Evolutionary conservation across 2,329 filamentous ascomycete genomes (phyloP), one percentile per base, ranked within the genome.

Genomic region (Pyrenochaeta sp.): DNA sequence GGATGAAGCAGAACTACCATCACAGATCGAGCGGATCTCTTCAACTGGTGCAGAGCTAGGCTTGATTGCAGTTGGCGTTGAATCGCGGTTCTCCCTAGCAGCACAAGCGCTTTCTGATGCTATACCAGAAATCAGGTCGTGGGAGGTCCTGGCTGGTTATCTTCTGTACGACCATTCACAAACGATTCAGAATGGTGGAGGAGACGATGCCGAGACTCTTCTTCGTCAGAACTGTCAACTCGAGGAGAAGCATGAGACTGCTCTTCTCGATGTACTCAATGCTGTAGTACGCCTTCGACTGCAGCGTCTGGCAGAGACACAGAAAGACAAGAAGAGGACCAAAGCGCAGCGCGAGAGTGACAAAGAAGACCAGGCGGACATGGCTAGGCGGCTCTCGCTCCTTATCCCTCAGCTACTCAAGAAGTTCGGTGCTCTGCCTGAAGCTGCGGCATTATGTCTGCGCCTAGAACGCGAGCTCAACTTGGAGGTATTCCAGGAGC

Each of bases 371-470:
- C 90, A 92, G 61, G 93, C 97, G 69, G 88, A 90, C 48, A 89
- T 91, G 36, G 92, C 92, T 2, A 84, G 93, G 47, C 88, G 90
- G 66, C 84, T 99, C 37, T 91, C 92, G 8, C 83, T 85, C 37
- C 83, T 91, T 13, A 94, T 98, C 52, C 95, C 95, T 0, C 89
- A 88, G 62, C 85, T 99, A 2, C 82, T 99, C 50, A 97, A 90
- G 78, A 98, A 97, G 73, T 99, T 93, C 68, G 94, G 95, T 5
- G 91, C 93, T n/a, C 86, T 91, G 28, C 91, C 95, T 15, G 89
- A 91, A 69, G 93, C 94, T 25, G 93, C 93, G 1, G 91, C 92
- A 9, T 88, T 91, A 25, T 93, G 97, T 45, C 84, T 99, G 25
- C 88, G 92, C 32, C 82, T 99, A 43, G 92, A 96, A 73, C 92